Evolutionary conservation across 1,284 basidiomycete genomes (phyloP), one percentile per base, ranked within the genome.

Genomic region (Prillingera fragicola): DNA sequence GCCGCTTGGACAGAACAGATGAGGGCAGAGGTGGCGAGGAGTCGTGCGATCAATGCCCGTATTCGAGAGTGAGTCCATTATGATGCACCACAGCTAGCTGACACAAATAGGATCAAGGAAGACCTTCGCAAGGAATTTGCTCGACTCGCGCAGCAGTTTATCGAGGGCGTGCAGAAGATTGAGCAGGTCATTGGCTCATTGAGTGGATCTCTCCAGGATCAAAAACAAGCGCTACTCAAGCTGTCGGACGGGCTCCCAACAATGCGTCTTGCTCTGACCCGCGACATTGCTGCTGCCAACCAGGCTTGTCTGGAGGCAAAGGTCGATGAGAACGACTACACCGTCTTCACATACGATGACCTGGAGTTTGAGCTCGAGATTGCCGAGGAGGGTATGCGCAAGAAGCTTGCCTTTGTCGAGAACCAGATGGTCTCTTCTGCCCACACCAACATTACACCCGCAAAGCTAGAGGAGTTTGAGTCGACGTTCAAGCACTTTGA

Each of bases 401-500:
- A 91, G 77, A 92, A 96, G 76, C 82, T 92, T 27, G 81, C 85
- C 0, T 97, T 97, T 67, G 87, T 96, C 47, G 90, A 96, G 58
- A 97, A 98, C 65, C 52, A 89, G 84, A 89, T 96, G 60, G 86
- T 96, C 1, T 92, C 92, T 6, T 62, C 66, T 0, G 56, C 55
- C 33, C 63, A 71, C 42, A 66, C 62, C 24, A 71, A 71, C 48
- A 50, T 97, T 52, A 95, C 92, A 0, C 91, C 95, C 0, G 91
- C 90, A 3, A 91, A 96, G 67, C 76, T 97, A 19, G 92, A 97
- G 69, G 92, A 97, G 65, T 97, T 97, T 57, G 92, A 97, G 68
- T 83, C 84, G 62, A 95, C 92, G 1, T 98, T 97, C 80, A 81
- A 94, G 45, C 92, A 96, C 73, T 98, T 98, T 64, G 92, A 96